phyloP scores from a whole-genome alignment of 2,329 filamentous ascomycete species.

The Aspergillus jensenii region DNA sequence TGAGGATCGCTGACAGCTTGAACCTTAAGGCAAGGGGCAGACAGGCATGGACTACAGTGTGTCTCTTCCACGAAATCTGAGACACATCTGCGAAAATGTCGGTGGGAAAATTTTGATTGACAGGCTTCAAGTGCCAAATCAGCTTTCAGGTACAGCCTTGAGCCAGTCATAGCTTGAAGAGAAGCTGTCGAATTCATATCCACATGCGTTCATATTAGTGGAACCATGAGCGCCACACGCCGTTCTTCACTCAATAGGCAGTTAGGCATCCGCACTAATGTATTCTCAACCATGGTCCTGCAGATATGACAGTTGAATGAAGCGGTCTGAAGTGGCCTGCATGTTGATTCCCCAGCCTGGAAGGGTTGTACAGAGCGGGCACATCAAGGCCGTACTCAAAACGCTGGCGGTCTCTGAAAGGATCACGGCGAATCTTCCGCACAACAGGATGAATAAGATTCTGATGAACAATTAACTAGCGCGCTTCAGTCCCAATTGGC shows the following conservation, averaged over 20 bases:
- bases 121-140: not conserved
- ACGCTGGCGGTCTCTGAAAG: not conserved
- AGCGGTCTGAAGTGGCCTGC: not conserved
- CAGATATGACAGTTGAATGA: not conserved
- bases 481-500: not conserved
- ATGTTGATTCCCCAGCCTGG: not conserved
- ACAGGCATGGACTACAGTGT: not conserved
- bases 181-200: not conserved
- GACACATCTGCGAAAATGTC: not conserved
- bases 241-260: not conserved
- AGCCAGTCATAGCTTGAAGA: not conserved
- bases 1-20: not conserved
- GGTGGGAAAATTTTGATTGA: not conserved
- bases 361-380: not conserved
- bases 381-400: not conserved
- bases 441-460: slow-evolving; percentile 1
- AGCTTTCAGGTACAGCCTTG: not conserved
- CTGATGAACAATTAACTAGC: not conserved
- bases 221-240: not conserved
- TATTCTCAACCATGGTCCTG: not conserved
- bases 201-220: not conserved
- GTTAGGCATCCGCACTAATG: not conserved
- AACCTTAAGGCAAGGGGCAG: not conserved
- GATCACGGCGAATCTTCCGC: not conserved
- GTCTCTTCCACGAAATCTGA: not conserved